Conservation (phyloP, 176 grass and related monocot species). For the Ensete ventricosum region DNA sequence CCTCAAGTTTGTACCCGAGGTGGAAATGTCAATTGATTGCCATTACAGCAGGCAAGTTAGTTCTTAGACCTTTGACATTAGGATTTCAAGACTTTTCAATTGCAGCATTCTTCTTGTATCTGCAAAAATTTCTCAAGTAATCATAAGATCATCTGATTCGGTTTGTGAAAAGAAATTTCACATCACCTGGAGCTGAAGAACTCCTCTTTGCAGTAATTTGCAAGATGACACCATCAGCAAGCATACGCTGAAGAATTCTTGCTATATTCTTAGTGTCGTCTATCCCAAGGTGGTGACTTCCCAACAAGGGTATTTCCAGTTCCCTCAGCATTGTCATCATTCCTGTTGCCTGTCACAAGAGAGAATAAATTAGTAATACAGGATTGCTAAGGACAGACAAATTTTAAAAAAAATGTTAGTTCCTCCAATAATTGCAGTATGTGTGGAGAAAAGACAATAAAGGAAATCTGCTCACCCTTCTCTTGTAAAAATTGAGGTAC, state of each 20-base stretch:
- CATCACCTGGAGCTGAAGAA: slow-evolving; percentile 29
- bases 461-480: slow-evolving; percentile 40
- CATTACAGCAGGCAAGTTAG: too few species aligned
- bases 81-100: too few species aligned
- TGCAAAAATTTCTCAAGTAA: not conserved
- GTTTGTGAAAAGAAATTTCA: slow-evolving; percentile 67
- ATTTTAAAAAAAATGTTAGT: too few species aligned
- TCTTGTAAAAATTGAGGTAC: slow-evolving; percentile 81
- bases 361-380: not conserved
- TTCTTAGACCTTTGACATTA: too few species aligned
- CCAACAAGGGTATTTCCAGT: slow-evolving; percentile 49
- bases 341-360: slow-evolving; percentile 59
- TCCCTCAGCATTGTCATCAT: slow-evolving; percentile 88
- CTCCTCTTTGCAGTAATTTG: slow-evolving; percentile 61
- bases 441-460: not conserved
- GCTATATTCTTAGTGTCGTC: slow-evolving; percentile 89
- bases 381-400: not conserved
- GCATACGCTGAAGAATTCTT: slow-evolving; percentile 68
- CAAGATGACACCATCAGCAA: slow-evolving; percentile 57
- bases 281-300: slow-evolving; percentile 83
- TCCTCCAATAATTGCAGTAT: not conserved
- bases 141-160: slow-evolving; percentile 34
- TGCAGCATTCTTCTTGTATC: too few species aligned
- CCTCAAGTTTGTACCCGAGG: too few species aligned
- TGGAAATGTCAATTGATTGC: too few species aligned